These are phyloP conservation scores for Periglandula ipomoeae DNA, from an alignment of 2,329 filamentous ascomycete genomes.

Conservation along the genomic window DNA sequence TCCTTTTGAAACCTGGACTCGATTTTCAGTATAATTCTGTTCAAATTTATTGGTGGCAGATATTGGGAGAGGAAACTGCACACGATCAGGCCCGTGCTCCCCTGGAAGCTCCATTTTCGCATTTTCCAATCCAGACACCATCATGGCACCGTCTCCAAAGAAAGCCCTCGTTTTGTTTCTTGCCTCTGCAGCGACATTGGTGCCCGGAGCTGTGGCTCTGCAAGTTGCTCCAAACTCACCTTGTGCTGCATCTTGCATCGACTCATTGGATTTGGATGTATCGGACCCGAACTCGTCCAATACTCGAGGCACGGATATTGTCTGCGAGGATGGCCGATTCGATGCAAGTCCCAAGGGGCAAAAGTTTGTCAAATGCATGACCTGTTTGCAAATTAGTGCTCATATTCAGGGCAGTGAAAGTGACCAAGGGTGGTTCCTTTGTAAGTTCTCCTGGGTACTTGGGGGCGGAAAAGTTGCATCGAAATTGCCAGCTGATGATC, in stretches of 20 bases:
- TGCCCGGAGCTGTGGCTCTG: constrained; percentile 20
- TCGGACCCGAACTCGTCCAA: constrained; percentile 36
- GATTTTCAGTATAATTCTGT: too few relatives aligned
- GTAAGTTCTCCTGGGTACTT: too few relatives aligned
- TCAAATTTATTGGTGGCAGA: too few relatives aligned
- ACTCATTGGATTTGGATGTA: constrained; percentile 19
- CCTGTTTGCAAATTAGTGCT: constrained; percentile 42
- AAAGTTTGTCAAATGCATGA: constrained; percentile 41
- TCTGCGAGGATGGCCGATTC: constrained; percentile 38
- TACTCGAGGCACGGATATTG: constrained; percentile 35
- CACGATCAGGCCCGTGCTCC: too few relatives aligned
- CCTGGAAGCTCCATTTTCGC: too few relatives aligned
- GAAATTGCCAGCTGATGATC: too few relatives aligned
- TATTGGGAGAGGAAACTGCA: too few relatives aligned
- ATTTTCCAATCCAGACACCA: too few relatives aligned
- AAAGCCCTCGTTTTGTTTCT: not conserved
- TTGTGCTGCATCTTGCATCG: constrained; percentile 41
- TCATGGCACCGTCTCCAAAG: not conserved
- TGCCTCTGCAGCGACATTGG: not conserved
- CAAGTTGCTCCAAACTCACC: constrained; percentile 46
- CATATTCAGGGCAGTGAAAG: constrained; percentile 37
- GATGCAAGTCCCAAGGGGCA: constrained; percentile 26
- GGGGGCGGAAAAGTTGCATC: too few relatives aligned
- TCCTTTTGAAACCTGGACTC: too few relatives aligned
- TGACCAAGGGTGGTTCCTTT: constrained; percentile 48